These are phyloP conservation scores for Xylogone sp. DNA, from an alignment of 2,329 filamentous ascomycete species.

Conservation along the genomic window DNA sequence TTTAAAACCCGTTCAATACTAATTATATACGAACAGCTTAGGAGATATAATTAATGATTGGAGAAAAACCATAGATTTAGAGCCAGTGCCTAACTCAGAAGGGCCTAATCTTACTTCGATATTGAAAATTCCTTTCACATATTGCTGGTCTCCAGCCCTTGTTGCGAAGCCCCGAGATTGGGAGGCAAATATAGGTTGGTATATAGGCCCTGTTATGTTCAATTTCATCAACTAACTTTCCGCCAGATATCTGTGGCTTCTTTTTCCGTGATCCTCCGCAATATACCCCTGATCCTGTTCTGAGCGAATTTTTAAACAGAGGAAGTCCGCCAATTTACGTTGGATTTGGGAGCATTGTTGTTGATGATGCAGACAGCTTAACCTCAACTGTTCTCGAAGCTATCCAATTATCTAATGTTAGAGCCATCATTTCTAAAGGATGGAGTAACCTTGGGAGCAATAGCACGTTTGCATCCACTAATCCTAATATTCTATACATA, in stretches of 20 bases:
- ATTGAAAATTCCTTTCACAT: constrained; percentile 11
- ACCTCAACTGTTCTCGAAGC: constrained; percentile 32
- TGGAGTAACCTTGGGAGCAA: constrained; percentile 30
- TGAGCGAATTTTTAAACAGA: constrained; percentile 12
- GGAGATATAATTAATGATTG: constrained; percentile 43
- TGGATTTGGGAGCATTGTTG: constrained; percentile 17
- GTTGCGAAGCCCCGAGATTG: constrained; percentile 14
- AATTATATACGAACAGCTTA: constrained; percentile 21
- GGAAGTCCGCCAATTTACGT: constrained; percentile 18
- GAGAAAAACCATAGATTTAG: constrained; percentile 35
- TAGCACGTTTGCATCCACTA: not conserved
- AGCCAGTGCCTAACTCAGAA: constrained; percentile 31
- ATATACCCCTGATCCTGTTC: constrained; percentile 31
- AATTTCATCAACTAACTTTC: constrained; percentile 2
- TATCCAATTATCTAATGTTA: constrained; percentile 26
- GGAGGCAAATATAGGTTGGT: constrained; percentile 10
- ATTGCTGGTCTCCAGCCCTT: constrained; percentile 17
- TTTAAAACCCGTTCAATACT: not conserved
- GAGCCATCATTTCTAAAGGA: constrained; percentile 33
- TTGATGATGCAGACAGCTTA: constrained; percentile 31
- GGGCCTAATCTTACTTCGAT: constrained; percentile 25
- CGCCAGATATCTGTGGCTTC: constrained; percentile 62
- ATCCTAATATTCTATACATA: constrained; percentile 6
- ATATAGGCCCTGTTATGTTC: not conserved
- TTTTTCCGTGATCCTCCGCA: constrained; percentile 63